Conservation (phyloP, 163 green algal genomes). For the Trebouxiophyceae sp. region DNA sequence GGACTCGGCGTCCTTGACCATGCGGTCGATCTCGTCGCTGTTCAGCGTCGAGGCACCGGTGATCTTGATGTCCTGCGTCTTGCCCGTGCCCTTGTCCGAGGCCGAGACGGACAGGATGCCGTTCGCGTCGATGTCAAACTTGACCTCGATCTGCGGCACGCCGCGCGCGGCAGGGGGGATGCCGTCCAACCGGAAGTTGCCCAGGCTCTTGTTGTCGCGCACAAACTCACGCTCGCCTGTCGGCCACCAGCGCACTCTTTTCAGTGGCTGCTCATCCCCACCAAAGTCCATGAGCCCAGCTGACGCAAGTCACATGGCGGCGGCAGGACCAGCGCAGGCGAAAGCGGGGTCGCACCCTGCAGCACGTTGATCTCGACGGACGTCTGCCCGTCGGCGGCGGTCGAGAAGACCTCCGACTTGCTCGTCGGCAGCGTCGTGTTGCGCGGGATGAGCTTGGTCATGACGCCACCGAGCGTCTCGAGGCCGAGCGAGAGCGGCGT, state of each 20-base stretch:
- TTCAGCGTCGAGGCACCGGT: conserved; percentile 76
- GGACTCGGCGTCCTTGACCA: conserved; percentile 94
- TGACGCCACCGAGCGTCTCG: conserved; percentile 97
- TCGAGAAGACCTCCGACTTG: conserved; percentile 97
- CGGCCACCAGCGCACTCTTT: no score
- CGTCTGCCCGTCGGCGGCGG: conserved; percentile 93
- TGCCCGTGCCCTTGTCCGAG: conserved; percentile 94
- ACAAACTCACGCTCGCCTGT: conserved; percentile 91
- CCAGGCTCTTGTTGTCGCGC: conserved; percentile 95
- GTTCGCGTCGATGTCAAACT: conserved; percentile 97
- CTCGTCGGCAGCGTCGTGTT: conserved; percentile 98
- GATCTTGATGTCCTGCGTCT: conserved; percentile 99
- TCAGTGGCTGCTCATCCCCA: no score
- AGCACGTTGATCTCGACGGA: conserved; percentile 95
- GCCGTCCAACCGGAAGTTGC: conserved; percentile 95
- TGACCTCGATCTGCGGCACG: conserved; percentile 87
- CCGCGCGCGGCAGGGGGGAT: conserved; percentile 93
- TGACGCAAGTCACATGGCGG: background rate
- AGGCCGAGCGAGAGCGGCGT: conserved; percentile 93
- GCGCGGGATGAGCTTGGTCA: conserved; percentile 95
- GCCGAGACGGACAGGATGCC: conserved; percentile 94
- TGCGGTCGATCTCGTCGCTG: conserved; percentile 90
- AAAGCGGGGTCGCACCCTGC: conserved; percentile 74
- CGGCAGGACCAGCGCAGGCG: conserved; percentile 6
- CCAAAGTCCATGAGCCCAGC: background rate